These are phyloP conservation scores for Aspergillus sp. DNA, from an alignment of 2,329 filamentous ascomycete species.

Conservation along the genomic window DNA sequence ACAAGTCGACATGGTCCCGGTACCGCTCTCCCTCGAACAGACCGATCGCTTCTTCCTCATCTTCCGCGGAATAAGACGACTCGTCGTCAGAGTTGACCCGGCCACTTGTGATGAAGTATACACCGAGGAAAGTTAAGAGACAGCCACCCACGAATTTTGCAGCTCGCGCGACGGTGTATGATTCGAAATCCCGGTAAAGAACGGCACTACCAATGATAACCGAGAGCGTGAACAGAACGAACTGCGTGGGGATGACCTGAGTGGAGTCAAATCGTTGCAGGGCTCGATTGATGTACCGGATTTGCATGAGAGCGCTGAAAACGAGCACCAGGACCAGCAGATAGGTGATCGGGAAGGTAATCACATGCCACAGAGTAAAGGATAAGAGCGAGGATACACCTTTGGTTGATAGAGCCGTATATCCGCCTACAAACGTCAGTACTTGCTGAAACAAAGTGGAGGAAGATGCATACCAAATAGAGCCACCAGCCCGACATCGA, in stretches of 20 bases:
- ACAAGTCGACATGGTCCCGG: conserved; percentile 34
- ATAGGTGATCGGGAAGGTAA: conserved; percentile 91
- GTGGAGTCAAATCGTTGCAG: conserved; percentile 95
- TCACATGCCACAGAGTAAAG: conserved; percentile 81
- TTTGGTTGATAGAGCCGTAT: conserved; percentile 95
- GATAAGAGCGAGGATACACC: conserved; percentile 94
- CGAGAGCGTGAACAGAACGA: conserved; percentile 92
- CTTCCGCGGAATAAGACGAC: conserved; percentile 63
- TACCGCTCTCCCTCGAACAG: conserved; percentile 40
- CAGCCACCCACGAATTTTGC: conserved; percentile 88
- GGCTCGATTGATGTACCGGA: conserved; percentile 89
- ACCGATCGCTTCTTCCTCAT: conserved; percentile 57
- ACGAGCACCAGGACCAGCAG: conserved; percentile 76
- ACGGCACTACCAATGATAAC: conserved; percentile 94
- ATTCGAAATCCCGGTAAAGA: conserved; percentile 91
- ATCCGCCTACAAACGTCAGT: conserved; percentile 63
- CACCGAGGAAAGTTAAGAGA: conserved; percentile 86
- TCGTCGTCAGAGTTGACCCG: conserved; percentile 60
- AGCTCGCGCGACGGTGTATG: conserved; percentile 70
- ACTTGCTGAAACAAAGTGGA: conserved; percentile 7
- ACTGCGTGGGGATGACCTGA: conserved; percentile 96
- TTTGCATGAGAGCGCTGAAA: conserved; percentile 88
- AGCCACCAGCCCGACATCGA: conserved; percentile 89
- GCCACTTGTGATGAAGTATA: conserved; percentile 95
- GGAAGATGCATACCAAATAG: conserved; percentile 69